Conservation (phyloP, 495 filamentous ascomycete genomes). For the Neurospora hispaniola region DNA sequence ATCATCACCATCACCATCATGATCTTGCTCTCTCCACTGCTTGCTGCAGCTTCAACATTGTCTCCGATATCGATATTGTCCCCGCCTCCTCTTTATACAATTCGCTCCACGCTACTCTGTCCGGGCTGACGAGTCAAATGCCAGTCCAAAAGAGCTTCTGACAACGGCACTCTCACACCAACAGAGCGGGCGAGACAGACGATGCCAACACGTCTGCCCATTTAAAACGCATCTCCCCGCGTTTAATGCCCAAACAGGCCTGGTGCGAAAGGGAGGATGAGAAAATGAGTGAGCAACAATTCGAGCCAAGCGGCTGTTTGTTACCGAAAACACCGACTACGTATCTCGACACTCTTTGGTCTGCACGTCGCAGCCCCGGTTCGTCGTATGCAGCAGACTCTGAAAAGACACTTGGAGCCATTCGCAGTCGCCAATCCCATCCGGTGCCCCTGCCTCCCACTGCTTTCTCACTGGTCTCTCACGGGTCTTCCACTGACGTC, state of each 20-base stretch:
- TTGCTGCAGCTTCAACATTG: not conserved
- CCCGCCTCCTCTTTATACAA: not conserved
- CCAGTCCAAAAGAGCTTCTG: not conserved
- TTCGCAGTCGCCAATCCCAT: slow-evolving; percentile 13
- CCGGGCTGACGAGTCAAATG: not conserved
- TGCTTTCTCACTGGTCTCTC: not conserved
- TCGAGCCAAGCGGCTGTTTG: not conserved
- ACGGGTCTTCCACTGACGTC: not conserved
- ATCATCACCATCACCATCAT: not conserved
- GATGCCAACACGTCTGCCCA: not conserved
- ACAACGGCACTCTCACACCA: not conserved
- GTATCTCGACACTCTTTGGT: not conserved
- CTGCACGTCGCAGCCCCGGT: slow-evolving; percentile 13
- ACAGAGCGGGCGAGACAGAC: not conserved
- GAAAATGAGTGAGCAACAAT: not conserved
- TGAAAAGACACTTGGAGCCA: slow-evolving; percentile 5
- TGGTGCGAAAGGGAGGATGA: not conserved
- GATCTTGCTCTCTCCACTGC: not conserved
- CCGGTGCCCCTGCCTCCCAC: not conserved
- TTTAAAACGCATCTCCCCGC: slow-evolving; percentile 13
- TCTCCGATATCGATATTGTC: not conserved
- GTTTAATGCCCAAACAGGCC: slow-evolving; percentile 29
- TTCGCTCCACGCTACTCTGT: not conserved
- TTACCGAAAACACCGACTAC: not conserved
- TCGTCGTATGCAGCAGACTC: slow-evolving; percentile 3